phyloP scores from a whole-genome alignment of 768 basidiomycete species.

The Neoboletus magnificus region DNA sequence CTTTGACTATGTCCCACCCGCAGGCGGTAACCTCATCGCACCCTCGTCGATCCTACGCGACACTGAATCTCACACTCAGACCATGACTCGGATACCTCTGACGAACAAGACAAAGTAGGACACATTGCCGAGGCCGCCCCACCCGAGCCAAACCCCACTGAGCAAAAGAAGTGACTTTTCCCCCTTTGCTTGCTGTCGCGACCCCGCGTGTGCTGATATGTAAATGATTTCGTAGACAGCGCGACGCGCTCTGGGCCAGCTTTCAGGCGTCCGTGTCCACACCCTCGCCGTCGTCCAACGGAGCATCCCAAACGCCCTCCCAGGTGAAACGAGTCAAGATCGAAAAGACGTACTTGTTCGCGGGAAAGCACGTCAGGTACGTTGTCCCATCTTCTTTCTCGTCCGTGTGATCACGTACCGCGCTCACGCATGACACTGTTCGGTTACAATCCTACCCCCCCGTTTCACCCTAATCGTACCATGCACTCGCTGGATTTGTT shows the following conservation, averaged over 20 bases:
- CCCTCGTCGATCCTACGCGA: background rate
- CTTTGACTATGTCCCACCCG: constrained; percentile 60
- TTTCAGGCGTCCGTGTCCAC: constrained; percentile 63
- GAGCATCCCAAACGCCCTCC: constrained; percentile 2
- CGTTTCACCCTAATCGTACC: too few species aligned
- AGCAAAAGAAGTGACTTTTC: constrained; percentile 43
- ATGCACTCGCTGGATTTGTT: background rate
- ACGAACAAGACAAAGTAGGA: constrained; percentile 37
- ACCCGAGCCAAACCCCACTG: constrained; percentile 36
- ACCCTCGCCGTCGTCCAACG: background rate
- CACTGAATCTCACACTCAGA: background rate
- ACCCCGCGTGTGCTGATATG: background rate
- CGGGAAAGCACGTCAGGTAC: constrained; percentile 72
- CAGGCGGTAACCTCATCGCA: constrained; percentile 29
- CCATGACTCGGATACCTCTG: constrained; percentile 39
- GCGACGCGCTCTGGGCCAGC: constrained; percentile 61
- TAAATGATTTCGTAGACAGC: constrained; percentile 39
- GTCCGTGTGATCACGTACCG: background rate
- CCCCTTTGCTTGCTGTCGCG: too few species aligned
- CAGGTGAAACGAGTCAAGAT: constrained; percentile 56
- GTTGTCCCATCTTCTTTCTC: constrained; percentile 23
- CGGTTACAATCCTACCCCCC: background rate
- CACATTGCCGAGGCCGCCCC: constrained; percentile 12
- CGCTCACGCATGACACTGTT: background rate
- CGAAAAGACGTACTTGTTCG: constrained; percentile 67